Evolutionary conservation across 2,329 filamentous ascomycete genomes (phyloP).

Genomic region (Pleomassaria siparia): DNA sequence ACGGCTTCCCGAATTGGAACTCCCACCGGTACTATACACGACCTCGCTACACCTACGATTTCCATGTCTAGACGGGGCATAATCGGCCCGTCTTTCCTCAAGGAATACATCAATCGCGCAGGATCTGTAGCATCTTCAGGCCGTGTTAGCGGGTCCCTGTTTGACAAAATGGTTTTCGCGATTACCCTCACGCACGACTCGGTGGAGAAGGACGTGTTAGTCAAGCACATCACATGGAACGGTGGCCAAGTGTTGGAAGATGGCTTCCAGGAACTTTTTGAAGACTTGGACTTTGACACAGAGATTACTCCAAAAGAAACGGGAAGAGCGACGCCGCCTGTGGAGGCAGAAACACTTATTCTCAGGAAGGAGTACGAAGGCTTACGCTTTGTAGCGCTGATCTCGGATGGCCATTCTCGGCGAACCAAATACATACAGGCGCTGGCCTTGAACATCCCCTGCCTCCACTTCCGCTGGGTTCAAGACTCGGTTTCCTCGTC

Average conservation of each 20-base stretch:
- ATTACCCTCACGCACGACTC: conserved; percentile 67
- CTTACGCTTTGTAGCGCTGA: conserved; percentile 78
- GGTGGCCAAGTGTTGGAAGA: conserved; percentile 72
- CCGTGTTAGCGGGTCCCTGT: conserved; percentile 50
- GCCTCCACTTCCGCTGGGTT: conserved; percentile 81
- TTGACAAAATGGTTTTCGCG: conserved; percentile 83
- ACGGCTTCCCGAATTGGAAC: conserved; percentile 25
- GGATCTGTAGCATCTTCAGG: conserved; percentile 30
- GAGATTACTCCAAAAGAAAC: conserved; percentile 1
- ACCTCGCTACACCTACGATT: conserved; percentile 51
- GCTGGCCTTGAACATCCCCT: conserved; percentile 84
- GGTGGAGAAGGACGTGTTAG: conserved; percentile 59
- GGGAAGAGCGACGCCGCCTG: neutral
- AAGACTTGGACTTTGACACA: conserved; percentile 39
- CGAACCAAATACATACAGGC: conserved; percentile 95
- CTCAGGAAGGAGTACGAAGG: conserved; percentile 57
- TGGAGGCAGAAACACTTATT: conserved; percentile 46
- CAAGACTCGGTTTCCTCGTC: conserved; percentile 66
- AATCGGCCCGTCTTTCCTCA: conserved; percentile 27
- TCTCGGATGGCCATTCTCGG: conserved; percentile 82
- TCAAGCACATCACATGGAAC: conserved; percentile 65
- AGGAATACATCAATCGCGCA: conserved; percentile 27
- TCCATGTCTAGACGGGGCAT: conserved; percentile 50
- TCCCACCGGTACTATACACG: conserved; percentile 29
- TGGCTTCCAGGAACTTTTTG: conserved; percentile 82